These are phyloP conservation scores for Hirschioporus abietinus DNA, from an alignment of 768 basidiomycete species.

Conservation along the genomic window DNA sequence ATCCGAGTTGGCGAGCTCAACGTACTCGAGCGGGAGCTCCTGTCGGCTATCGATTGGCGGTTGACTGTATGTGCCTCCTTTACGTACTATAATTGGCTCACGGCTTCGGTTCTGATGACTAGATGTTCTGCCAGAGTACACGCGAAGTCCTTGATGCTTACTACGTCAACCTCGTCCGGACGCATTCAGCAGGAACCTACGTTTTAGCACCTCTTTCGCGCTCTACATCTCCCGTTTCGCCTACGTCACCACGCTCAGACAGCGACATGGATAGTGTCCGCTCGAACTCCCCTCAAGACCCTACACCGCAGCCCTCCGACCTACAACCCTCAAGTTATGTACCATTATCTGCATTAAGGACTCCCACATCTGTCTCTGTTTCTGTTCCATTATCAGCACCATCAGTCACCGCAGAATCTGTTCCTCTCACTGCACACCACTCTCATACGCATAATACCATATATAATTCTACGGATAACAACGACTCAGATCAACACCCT, in stretches of 20 bases:
- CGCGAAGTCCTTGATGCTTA: slow-evolving; percentile 89
- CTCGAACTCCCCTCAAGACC: slow-evolving; percentile 43
- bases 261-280: slow-evolving; percentile 47
- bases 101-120: slow-evolving; percentile 9
- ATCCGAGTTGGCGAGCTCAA: slow-evolving; percentile 90
- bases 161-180: slow-evolving; percentile 88
- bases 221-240: slow-evolving; percentile 37
- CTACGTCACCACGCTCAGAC: slow-evolving; percentile 20
- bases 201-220: slow-evolving; percentile 46
- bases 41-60: slow-evolving; percentile 88
- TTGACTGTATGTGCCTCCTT: slow-evolving; percentile 65
- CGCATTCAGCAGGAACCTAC: slow-evolving; percentile 55
- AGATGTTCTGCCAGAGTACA: slow-evolving; percentile 61
- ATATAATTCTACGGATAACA: slow-evolving; percentile 22
- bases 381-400: background rate
- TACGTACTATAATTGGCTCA: background rate
- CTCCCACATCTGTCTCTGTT: background rate
- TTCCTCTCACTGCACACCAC: background rate
- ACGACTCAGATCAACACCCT: slow-evolving; percentile 9
- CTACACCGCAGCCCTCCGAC: slow-evolving; percentile 23
- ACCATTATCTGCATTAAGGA: background rate
- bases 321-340: slow-evolving; percentile 13
- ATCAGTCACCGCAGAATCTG: background rate
- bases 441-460: background rate
- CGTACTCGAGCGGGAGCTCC: slow-evolving; percentile 90